phyloP scores from a whole-genome alignment of 1,139 yeast species.

The Arxiozyma telluris region DNA sequence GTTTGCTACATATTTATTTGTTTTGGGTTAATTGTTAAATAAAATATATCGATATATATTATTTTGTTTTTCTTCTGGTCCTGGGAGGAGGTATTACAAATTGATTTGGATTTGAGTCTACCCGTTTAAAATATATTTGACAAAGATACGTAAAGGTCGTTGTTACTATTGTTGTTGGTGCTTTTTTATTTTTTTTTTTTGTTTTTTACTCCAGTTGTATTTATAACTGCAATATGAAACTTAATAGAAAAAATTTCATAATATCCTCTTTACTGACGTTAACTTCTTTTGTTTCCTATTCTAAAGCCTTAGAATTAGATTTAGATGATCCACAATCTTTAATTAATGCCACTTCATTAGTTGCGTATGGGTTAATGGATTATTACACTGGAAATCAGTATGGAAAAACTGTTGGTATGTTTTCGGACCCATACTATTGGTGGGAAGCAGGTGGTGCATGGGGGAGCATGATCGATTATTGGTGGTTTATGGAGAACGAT shows the following conservation, averaged over 20 bases:
- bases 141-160: not conserved
- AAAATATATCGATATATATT: no score
- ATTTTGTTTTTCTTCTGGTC: not conserved
- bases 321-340: conserved; percentile 34
- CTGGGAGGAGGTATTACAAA: not conserved
- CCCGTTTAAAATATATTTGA: not conserved
- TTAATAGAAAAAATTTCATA: not conserved
- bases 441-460: conserved; percentile 99
- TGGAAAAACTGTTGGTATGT: conserved; percentile 82
- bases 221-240: not conserved
- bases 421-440: conserved; percentile 85
- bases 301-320: conserved; percentile 32
- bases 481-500: conserved; percentile 62
- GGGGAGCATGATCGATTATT: conserved; percentile 76
- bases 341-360: conserved; percentile 44
- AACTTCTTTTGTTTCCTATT: not conserved
- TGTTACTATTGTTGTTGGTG: no score
- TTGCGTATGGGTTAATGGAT: conserved; percentile 70
- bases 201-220: not conserved
- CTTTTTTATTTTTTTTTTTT: not conserved
- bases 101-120: not conserved
- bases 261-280: conserved; percentile 3
- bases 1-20: no score
- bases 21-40: no score
- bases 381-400: conserved; percentile 64